Evolutionary conservation across 345 rosid species (phyloP), one percentile per base, ranked within the genome.

Genomic region (Syzygium aromaticum): DNA sequence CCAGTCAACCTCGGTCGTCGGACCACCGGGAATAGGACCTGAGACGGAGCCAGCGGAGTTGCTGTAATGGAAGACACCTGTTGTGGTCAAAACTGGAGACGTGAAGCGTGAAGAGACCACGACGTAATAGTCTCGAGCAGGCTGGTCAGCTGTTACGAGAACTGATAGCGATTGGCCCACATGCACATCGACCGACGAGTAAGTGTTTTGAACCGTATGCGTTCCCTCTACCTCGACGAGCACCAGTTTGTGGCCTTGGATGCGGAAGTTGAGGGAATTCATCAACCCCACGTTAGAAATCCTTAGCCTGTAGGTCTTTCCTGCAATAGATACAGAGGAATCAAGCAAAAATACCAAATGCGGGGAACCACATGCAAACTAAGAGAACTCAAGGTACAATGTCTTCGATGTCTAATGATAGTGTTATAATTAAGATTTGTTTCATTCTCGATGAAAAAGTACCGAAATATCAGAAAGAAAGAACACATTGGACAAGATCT

Each of bases 161-260:
- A 93, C 93, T 1, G 94, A 93, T 85, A 87, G 92, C n/a, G 93
- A 93, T 78, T 93, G 94, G 40, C 94, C 94, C 2, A 90, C 91
- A 43, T 93, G 94, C 61, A 93, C 91, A n/a, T 93, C 94, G 10
- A 93, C 89, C 38, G 94, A 93, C 5, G 93, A 89, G 63, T 89
- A 93, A 54, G 90, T 89, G 40, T 88, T 90, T 43, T 93, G 94
- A 17, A 93, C 87, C 2, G 93, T 90, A 22, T 93, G 94, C 6
- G 93, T 93, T 22, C 94, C 94, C 84, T 93, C 94, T 28, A 91
- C 93, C 90, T 93, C 94, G 10, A 90, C 92, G 25, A 93, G 73
- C 85, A 87, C 92, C 93, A 93, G 73, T 7, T 86, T 91, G 91
- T 93, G 94, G 84, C 91, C 90, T 61, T 93, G 94, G 89, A 93